Percentiles rank a stretch among this genome's conserved stretches.
These are phyloP conservation scores for Candida ulmi DNA, from an alignment of 805 yeast genomes.

Conservation along the genomic window DNA sequence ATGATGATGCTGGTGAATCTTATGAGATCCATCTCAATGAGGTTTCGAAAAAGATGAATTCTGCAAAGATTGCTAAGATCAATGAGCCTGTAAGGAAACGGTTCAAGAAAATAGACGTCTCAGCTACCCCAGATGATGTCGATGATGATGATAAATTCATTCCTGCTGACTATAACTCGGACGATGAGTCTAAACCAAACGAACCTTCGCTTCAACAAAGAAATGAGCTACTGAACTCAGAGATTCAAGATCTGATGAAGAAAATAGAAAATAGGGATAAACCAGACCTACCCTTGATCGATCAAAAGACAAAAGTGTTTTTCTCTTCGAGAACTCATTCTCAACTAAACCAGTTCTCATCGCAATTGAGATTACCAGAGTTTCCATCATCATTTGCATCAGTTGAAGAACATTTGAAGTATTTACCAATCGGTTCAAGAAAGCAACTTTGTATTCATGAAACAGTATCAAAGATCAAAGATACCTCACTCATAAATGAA, in stretches of 20 bases:
- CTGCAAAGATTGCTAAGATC: constrained; percentile 6
- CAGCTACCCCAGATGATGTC: constrained; percentile 29
- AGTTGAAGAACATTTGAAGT: constrained; percentile 51
- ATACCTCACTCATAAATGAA: constrained; percentile 61
- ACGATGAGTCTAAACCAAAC: constrained; percentile 22
- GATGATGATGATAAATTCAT: constrained; percentile 30
- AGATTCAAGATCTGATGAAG: constrained; percentile 43
- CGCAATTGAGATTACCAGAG: constrained; percentile 56
- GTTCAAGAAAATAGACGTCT: constrained; percentile 19
- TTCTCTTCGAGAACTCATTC: constrained; percentile 90
- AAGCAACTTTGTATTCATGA: constrained; percentile 80
- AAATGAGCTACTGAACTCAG: constrained; percentile 33
- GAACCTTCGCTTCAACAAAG: constrained; percentile 22
- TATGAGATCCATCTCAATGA: constrained; percentile 32
- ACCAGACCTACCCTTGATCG: constrained; percentile 16
- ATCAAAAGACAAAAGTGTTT: constrained; percentile 43
- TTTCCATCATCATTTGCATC: constrained; percentile 57
- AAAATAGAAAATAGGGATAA: constrained; percentile 30
- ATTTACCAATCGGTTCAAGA: constrained; percentile 73
- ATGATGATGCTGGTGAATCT: constrained; percentile 19
- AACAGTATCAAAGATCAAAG: constrained; percentile 43
- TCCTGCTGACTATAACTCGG: constrained; percentile 35
- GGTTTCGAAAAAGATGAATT: constrained; percentile 17
- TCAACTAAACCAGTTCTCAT: constrained; percentile 74
- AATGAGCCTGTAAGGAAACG: constrained; percentile 14